Evolutionary conservation across 129 eudicot genomes (phyloP), one percentile per base, ranked within the genome.

Genomic region (Arctium minus): DNA sequence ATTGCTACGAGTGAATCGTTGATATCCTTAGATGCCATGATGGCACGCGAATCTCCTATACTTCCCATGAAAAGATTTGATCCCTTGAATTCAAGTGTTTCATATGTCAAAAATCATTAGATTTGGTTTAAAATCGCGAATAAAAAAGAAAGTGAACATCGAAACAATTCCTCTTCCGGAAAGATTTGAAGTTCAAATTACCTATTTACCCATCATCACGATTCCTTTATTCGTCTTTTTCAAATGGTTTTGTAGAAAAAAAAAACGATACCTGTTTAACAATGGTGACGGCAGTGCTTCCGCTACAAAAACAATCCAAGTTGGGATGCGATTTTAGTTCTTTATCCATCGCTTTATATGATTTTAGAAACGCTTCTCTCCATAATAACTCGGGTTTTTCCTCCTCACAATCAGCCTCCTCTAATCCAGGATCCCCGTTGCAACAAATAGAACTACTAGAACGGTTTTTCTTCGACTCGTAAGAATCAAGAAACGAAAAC

Each of bases 1-100:
- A 85, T 80, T 39, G 97, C 96, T 32, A 91, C 84, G 84, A 93
- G 81, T 40, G 90, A 70, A 81, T 91, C 91, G 70, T 83, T 90
- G 73, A 18, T 48, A 30, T 91, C 99, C 85, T 84, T 90, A 11
- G 99, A 89, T 84, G 90, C 99, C 93, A 96, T 78, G 62, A 96
- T 90, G 82, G 99, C 99, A 13, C 99, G 90, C 4, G 99, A 96
- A 92, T 96, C 99, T 80, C 99, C 99, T 36, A 96, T 93, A 30
- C 89, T 84, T 42, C 98, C 99, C 86, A 96, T 83, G 83, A 87
- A 93, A 70, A 96, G 97, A 87, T 96, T 88, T 38, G 90, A 87
- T 17, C 99, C 99, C 99, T 96, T 46, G 12, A 69, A 85, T 60
- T 62, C 5, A 76, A 48, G 56, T 17, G 40, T 39, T 73, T 42